Conservation (phyloP, 495 filamentous ascomycete species). For the Penicillium atrosanguineum region DNA sequence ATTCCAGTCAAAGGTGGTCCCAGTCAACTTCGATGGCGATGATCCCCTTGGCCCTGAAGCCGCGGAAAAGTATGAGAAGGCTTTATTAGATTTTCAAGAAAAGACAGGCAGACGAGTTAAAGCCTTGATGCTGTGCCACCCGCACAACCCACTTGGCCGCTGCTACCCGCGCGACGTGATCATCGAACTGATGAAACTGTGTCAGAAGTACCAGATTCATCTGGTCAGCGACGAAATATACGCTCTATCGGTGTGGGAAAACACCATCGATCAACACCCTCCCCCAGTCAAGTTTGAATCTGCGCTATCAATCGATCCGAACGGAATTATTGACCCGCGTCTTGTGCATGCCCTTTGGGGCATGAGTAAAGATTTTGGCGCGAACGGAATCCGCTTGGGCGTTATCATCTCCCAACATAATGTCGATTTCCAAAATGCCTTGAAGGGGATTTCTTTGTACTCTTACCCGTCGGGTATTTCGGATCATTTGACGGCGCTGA, state of each 20-base stretch:
- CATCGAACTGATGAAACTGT: slow-evolving; percentile 48
- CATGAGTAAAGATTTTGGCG: slow-evolving; percentile 60
- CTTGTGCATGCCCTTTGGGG: slow-evolving; percentile 61
- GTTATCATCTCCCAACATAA: slow-evolving; percentile 50
- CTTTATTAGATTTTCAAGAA: slow-evolving; percentile 26
- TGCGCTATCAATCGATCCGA: slow-evolving; percentile 46
- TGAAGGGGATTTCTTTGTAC: slow-evolving; percentile 40
- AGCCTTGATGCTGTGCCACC: slow-evolving; percentile 57
- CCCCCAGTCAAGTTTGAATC: slow-evolving; percentile 47
- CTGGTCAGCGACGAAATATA: slow-evolving; percentile 65
- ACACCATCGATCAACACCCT: slow-evolving; percentile 23
- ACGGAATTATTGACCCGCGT: slow-evolving; percentile 46
- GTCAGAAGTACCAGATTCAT: slow-evolving; percentile 54
- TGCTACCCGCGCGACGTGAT: slow-evolving; percentile 54
- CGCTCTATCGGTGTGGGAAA: slow-evolving; percentile 52
- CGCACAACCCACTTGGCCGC: slow-evolving; percentile 59
- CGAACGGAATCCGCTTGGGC: slow-evolving; percentile 55
- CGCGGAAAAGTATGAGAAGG: slow-evolving; percentile 41
- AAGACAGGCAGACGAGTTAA: slow-evolving; percentile 34
- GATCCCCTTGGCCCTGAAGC: slow-evolving; percentile 46
- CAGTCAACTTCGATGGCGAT: slow-evolving; percentile 40
- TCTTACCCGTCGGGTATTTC: slow-evolving; percentile 43
- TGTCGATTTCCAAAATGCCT: slow-evolving; percentile 34
- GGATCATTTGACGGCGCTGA: slow-evolving; percentile 39
- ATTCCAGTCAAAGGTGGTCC: slow-evolving; percentile 32